Conservation (phyloP, 306 rosid species). For the Cucurbita maxima region DNA sequence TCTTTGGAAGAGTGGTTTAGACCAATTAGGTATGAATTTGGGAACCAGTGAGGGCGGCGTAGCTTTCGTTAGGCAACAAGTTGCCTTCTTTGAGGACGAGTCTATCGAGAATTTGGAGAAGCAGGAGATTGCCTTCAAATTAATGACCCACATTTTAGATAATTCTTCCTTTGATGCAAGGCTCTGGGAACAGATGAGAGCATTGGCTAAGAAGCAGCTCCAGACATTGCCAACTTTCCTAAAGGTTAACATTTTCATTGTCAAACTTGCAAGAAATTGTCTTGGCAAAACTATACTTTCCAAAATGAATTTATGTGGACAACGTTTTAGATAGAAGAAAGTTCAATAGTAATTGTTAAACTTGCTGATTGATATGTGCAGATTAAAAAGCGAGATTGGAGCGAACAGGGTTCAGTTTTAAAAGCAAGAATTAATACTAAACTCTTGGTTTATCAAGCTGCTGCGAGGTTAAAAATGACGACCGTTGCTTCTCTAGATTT, state of each 20-base stretch:
- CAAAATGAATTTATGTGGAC: neutral
- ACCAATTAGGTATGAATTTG: constrained; percentile 45
- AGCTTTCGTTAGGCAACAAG: constrained; percentile 44
- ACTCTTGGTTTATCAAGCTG: constrained; percentile 64
- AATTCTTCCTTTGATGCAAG: constrained; percentile 37
- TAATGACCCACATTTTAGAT: constrained; percentile 68
- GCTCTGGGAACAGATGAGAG: constrained; percentile 67
- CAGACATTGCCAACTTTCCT: constrained; percentile 70
- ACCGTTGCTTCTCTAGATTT: constrained; percentile 54
- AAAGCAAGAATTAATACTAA: constrained; percentile 78
- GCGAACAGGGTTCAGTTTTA: constrained; percentile 69
- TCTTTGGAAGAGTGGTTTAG: constrained; percentile 51
- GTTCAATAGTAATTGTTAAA: neutral
- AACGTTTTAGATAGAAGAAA: neutral
- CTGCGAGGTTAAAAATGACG: constrained; percentile 48
- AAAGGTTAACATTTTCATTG: constrained; percentile 34
- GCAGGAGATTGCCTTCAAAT: constrained; percentile 73
- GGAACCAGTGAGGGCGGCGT: constrained; percentile 50
- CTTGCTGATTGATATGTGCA: constrained; percentile 23
- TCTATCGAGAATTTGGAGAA: constrained; percentile 74
- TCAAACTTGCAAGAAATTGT: neutral
- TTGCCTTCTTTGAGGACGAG: constrained; percentile 78
- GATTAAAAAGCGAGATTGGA: constrained; percentile 97
- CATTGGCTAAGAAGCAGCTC: constrained; percentile 74
- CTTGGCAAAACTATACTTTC: neutral